Base-by-base conservation (phyloP, 1,284 basidiomycete species). In the Sparassis latifolia region DNA sequence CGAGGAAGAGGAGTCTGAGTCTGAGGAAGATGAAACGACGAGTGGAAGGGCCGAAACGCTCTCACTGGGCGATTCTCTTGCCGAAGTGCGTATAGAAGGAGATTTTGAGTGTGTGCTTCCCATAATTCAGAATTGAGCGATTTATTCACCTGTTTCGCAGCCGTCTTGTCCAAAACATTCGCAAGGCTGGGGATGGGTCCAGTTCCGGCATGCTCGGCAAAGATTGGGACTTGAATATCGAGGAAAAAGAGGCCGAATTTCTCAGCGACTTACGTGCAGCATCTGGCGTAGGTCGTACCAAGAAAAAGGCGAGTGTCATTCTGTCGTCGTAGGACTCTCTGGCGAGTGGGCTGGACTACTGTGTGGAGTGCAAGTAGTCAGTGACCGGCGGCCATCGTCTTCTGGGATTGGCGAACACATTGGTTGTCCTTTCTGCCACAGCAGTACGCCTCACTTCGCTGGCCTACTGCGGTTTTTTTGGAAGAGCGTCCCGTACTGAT, bases 211-310 rank as follows among this genome's bases (percentile, higher is more conserved):
- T 78, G 27, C 66, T 86, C 31, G 71, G 73, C 33, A 79, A 77
- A 57, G 79, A 80, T 49, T 90, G 86, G 83, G 83, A 88, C 55
- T 80, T 82, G 57, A 79, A 69, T 52, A 70, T 79, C 31, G 79
- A 84, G 58, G 80, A 87, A 49, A 76, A 79, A 55, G 82, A 86
- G 10, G 76, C 77, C 1, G 74, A 82, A 53, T 86, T 86, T 60
- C 78, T 76, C 33, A 83, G 88, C 51, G 84, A 89, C 59, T 63
- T 89, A 45, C 76, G 84, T 20, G 79, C 75, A 42, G 84, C 84
- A 10, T 83, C 84, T 33, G 86, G 86, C 3, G 76, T 89, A 32
- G 84, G 86, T n/a, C 56, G 53, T 43, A 73, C 72, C 37, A 73
- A 72, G 53, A 71, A 66, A 58, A 79, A 76, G 69, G 78, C 75